Percentiles rank a stretch among this genome's conserved stretches.
phyloP scores from a whole-genome alignment of 2,329 filamentous ascomycete species.

The Pseudocercospora crystallina region DNA sequence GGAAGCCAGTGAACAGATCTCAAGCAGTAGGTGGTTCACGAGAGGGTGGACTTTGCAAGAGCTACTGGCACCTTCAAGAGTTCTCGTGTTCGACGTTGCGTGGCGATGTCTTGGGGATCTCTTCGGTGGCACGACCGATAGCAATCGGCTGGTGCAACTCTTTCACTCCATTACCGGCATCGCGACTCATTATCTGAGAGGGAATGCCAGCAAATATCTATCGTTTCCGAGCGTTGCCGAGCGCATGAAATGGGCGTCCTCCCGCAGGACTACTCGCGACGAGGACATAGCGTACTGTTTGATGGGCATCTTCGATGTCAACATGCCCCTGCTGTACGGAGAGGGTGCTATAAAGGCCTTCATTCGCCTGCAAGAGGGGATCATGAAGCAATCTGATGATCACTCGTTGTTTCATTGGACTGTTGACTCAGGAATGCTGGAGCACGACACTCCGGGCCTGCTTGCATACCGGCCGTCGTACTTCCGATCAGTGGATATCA shows the following conservation, averaged over 20 bases:
- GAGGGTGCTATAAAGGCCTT: slow-evolving; percentile 30
- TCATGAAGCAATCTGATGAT: slow-evolving; percentile 17
- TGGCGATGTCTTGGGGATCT: slow-evolving; percentile 14
- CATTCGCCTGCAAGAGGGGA: slow-evolving; percentile 39
- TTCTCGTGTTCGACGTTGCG: slow-evolving; percentile 9
- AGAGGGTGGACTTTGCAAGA: slow-evolving; percentile 15
- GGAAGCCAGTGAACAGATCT: not conserved
- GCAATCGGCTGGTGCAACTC: not conserved
- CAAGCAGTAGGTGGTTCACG: slow-evolving; percentile 6
- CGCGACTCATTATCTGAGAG: not conserved
- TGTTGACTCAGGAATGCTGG: too few relatives aligned
- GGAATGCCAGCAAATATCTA: not conserved
- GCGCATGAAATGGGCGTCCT: slow-evolving; percentile 23
- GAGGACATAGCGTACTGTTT: slow-evolving; percentile 50
- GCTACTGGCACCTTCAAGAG: slow-evolving; percentile 5
- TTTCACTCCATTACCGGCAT: too few relatives aligned
- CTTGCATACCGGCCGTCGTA: too few relatives aligned
- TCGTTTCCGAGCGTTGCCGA: slow-evolving; percentile 16
- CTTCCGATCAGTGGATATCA: too few relatives aligned
- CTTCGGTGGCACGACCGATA: slow-evolving; percentile 1
- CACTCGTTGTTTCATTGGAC: slow-evolving; percentile 9
- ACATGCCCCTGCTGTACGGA: slow-evolving; percentile 49
- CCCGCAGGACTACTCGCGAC: slow-evolving; percentile 16
- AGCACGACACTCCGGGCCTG: too few relatives aligned
- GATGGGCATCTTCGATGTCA: slow-evolving; percentile 46